Conservation (phyloP, 1,284 basidiomycete species). For the Spongispora temasekensis region DNA sequence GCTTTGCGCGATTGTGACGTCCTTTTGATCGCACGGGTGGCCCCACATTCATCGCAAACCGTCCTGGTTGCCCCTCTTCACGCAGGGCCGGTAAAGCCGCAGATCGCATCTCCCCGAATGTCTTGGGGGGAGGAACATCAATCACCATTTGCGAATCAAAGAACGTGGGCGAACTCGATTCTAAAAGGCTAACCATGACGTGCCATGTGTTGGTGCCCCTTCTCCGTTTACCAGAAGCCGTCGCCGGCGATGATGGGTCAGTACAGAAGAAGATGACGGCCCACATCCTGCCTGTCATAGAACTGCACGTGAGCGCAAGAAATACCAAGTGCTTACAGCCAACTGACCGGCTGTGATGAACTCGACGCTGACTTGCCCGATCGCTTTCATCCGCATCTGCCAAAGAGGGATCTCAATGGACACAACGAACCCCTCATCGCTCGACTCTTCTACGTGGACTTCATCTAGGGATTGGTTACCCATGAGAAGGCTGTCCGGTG, state of each 20-base stretch:
- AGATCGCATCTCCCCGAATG: constrained; percentile 8
- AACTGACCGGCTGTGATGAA: constrained; percentile 58
- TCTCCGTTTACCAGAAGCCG: constrained; percentile 9
- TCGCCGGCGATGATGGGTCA: constrained; percentile 1
- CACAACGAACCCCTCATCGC: constrained; percentile 53
- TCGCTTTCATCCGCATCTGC: constrained; percentile 66
- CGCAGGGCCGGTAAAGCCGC: background rate
- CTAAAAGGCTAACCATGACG: constrained; percentile 47
- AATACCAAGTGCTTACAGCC: too few relatives aligned
- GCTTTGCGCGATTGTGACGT: background rate
- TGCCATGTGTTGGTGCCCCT: constrained; percentile 50
- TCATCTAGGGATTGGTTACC: constrained; percentile 54
- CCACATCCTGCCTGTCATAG: constrained; percentile 40
- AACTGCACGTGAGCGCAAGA: background rate
- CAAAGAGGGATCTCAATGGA: constrained; percentile 60
- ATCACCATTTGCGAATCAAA: constrained; percentile 21
- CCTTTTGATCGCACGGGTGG: constrained; percentile 1
- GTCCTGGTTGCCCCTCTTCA: too few relatives aligned
- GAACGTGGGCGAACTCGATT: constrained; percentile 24
- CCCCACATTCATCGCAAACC: too few relatives aligned
- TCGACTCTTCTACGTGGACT: constrained; percentile 49
- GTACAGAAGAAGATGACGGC: constrained; percentile 27
- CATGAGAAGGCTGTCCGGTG: constrained; percentile 57
- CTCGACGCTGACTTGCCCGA: constrained; percentile 53
- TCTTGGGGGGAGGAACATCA: background rate